Evolutionary conservation across 306 rosid species (phyloP), one percentile per base, ranked within the genome.

Genomic region (Leucaena leucocephala): DNA sequence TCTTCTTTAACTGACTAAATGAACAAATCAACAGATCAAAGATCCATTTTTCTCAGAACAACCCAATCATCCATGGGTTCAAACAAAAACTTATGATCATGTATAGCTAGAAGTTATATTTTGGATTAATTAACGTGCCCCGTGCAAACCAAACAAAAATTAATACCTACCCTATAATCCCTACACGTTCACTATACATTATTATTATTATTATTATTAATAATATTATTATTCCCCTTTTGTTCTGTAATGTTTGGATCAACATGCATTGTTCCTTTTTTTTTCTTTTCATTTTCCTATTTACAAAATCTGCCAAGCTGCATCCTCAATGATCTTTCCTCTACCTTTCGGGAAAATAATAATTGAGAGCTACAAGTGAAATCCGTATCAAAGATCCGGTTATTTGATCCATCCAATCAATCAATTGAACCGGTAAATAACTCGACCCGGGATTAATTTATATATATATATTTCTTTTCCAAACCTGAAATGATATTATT

Each of bases 1-100:
- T 70, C 40, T 69, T 74, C 80, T 70, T 49, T 3, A 16, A 62
- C 67, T 16, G 40, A 69, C 52, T 50, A 35, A 49, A 67, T 67
- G 55, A 15, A 1, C 27, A 27, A 27, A 9, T 21, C 36, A 27
- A 27, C 17, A 33, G 13, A 33, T 61, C n/a, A 33, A 61, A 33
- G 17, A 61, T 27, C 17, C 8, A 27, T 10, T 33, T 61, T 50
- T 21, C 3, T 9, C 0, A 27, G 7, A n/a, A 11, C 17, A 13
- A 33, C 33, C 2, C 63, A 57, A 61, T 9, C 17, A 33, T 0
- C 19, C 67, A 9, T 58, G 3, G 3, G 13, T 58, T 33, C 40
- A 35, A 63, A 35, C 21, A 63, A 1, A 15, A 63, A 35, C 11
- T 27, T 27, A 27, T 27, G 27, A 34, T 14, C 0, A 7, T 14